These are phyloP conservation scores for Penicillium samsonianum DNA, from an alignment of 495 filamentous ascomycete genomes.

Conservation along the genomic window DNA sequence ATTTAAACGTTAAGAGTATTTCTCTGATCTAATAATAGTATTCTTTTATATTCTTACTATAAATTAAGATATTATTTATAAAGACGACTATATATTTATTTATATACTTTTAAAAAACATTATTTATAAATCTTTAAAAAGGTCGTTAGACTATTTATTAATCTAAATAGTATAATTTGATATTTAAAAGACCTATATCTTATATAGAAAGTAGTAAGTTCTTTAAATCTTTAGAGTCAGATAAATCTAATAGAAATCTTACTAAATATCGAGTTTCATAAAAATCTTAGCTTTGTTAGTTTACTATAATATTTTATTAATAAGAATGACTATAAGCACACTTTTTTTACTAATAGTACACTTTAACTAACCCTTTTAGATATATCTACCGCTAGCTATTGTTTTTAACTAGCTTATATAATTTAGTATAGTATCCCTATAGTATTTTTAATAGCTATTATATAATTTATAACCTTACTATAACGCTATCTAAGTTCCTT, in stretches of 20 bases:
- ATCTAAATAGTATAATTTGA: not conserved
- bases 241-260: not conserved
- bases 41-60: not conserved
- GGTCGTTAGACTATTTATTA: not conserved
- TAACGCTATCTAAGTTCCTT: too few relatives aligned
- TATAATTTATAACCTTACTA: too few relatives aligned
- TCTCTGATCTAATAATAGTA: not conserved
- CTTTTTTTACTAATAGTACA: too few relatives aligned
- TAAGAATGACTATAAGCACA: too few relatives aligned
- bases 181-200: not conserved
- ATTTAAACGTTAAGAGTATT: not conserved
- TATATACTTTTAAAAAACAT: not conserved
- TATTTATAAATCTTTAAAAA: not conserved
- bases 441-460: too few relatives aligned
- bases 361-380: too few relatives aligned
- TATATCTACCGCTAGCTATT: too few relatives aligned
- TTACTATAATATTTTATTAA: not conserved
- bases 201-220: not conserved
- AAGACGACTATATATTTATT: not conserved
- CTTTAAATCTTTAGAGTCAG: not conserved
- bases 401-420: too few relatives aligned
- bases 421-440: too few relatives aligned
- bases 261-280: not conserved
- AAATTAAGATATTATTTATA: slow-evolving; percentile 1
- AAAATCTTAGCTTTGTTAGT: not conserved